These are phyloP conservation scores for Ambrosiella xylebori DNA, from an alignment of 2,329 filamentous ascomycete species.

Conservation along the genomic window DNA sequence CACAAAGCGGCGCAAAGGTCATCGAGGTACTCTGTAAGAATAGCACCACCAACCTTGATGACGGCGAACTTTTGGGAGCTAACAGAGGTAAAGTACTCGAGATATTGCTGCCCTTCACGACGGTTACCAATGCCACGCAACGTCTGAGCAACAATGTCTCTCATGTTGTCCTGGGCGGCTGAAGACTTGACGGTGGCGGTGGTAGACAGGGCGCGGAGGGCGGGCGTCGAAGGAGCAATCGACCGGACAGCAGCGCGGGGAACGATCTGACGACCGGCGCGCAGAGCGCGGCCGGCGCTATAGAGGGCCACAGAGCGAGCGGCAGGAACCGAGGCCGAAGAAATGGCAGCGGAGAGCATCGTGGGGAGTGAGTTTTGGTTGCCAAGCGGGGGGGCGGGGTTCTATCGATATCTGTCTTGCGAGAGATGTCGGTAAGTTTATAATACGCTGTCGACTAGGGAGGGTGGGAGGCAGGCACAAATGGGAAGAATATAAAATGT, in stretches of 20 bases:
- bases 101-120: constrained; percentile 90
- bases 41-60: constrained; percentile 94
- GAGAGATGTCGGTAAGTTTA: not conserved
- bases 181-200: constrained; percentile 8
- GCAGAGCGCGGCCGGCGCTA: constrained; percentile 1
- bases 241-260: not conserved
- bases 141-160: constrained; percentile 31
- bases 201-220: constrained; percentile 10
- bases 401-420: not conserved
- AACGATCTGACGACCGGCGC: constrained; percentile 1
- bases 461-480: not conserved
- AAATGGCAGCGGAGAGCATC: constrained; percentile 12
- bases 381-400: not conserved
- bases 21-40: constrained; percentile 84
- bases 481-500: too few relatives aligned
- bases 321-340: constrained; percentile 10
- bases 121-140: constrained; percentile 93
- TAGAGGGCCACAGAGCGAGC: constrained; percentile 6
- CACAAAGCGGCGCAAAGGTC: constrained; percentile 77
- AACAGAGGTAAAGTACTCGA: constrained; percentile 92
- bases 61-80: constrained; percentile 95
- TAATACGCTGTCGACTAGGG: not conserved
- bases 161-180: constrained; percentile 17
- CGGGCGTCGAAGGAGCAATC: constrained; percentile 1
- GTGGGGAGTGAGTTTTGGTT: not conserved